Base-by-base conservation (phyloP, 2,329 filamentous ascomycete species). In the Calonectria henricotiae region DNA sequence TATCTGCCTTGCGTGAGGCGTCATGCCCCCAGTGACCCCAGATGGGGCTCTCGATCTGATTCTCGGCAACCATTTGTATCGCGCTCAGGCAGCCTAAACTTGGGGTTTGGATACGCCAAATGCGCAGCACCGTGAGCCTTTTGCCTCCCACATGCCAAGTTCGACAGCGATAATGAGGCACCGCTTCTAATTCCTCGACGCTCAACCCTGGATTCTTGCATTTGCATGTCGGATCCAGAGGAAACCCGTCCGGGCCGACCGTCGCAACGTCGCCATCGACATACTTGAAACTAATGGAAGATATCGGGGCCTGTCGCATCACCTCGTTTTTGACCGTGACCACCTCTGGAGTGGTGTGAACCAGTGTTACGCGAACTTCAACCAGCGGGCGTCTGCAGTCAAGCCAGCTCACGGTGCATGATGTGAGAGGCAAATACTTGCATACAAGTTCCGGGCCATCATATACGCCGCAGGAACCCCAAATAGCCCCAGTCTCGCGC, bases 331-430 rank as follows among this genome's bases (percentile, higher is more conserved):
- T 17, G 35, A 58, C 35, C 8, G 35, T 12, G 6, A 27, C n/a
- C 2, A 37, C 43, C 25, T 49, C 32, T 5, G 44, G 61, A 5
- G 23, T 32, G 11, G 44, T 51, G 5, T 64, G 61, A 4, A 17
- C 15, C 20, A 64, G 15, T 3, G 61, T 51, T 17, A 64, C 32
- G 2, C 30, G 20, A 4, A 64, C 61, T 25, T 64, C 61, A 13
- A 30, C 49, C 5, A 64, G 20, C 12, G 44, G 61, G 23, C 32
- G 46, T 23, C 46, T 41, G 61, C 61, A 64, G 20, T 51, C 61
- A 3, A 64, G 44, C 61, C 61, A 64, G 61, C 46, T 64, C 35
- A 51, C 46, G 2, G 61, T 51, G 23, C 61, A 64, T 8, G 32
- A 32, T 13, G 20, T 30, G 5, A 6, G 15, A 2, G 61, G 44